phyloP scores from a whole-genome alignment of 2,329 filamentous ascomycete species.

The Stachybotrys chartarum region DNA sequence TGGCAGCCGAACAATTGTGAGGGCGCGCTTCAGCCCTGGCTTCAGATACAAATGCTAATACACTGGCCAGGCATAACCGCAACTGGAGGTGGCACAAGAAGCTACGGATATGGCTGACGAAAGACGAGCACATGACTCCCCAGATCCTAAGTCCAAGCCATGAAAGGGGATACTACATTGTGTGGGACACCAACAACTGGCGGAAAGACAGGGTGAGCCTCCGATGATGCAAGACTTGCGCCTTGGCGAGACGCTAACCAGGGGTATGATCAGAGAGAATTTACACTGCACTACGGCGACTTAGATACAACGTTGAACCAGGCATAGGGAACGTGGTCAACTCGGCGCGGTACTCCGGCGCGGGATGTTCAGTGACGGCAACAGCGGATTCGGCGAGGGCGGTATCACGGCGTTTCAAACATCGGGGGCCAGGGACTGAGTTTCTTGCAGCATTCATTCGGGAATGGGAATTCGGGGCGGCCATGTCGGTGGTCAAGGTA shows the following conservation, averaged over 20 bases:
- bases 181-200: slow-evolving; percentile 58
- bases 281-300: slow-evolving; percentile 55
- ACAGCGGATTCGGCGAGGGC: not conserved
- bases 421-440: not conserved
- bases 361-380: not conserved
- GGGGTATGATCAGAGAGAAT: slow-evolving; percentile 40
- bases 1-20: slow-evolving; percentile 58
- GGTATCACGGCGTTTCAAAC: not conserved
- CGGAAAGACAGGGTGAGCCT: slow-evolving; percentile 53
- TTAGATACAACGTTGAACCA: slow-evolving; percentile 42
- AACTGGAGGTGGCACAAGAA: slow-evolving; percentile 67
- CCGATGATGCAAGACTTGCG: slow-evolving; percentile 8
- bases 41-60: slow-evolving; percentile 3
- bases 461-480: not conserved
- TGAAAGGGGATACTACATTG: slow-evolving; percentile 59
- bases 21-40: slow-evolving; percentile 10
- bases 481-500: not conserved
- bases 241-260: slow-evolving; percentile 2
- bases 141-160: slow-evolving; percentile 50
- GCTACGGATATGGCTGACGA: slow-evolving; percentile 58
- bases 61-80: slow-evolving; percentile 45
- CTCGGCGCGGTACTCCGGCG: not conserved
- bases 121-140: slow-evolving; percentile 59
- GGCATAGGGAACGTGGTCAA: slow-evolving; percentile 12
- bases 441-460: not conserved